Percentiles rank a stretch among this genome's conserved stretches.
phyloP scores from a whole-genome alignment of 257 asterid species.

The Solanum virginianum region DNA sequence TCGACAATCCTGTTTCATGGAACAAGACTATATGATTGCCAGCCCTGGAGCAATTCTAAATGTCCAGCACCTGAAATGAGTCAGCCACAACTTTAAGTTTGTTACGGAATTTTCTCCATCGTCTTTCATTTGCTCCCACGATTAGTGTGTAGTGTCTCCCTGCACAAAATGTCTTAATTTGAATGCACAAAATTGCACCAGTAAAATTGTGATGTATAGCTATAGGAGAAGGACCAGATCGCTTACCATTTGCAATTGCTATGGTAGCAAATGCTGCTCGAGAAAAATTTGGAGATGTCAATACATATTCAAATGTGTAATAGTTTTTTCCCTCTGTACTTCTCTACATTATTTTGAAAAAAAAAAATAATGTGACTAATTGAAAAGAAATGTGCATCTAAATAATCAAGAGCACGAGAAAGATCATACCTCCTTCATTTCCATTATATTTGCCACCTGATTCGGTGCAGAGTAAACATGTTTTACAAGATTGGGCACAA shows the following conservation, averaged over 20 bases:
- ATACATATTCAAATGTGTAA: constrained; percentile 62
- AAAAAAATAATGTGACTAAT: not conserved
- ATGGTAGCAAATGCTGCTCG: constrained; percentile 85
- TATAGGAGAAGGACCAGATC: not conserved
- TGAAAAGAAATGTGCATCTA: not conserved
- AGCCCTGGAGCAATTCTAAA: constrained; percentile 7
- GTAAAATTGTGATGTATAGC: not conserved
- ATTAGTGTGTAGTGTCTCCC: constrained; percentile 75
- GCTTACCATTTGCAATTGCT: constrained; percentile 71
- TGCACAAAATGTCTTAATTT: constrained; percentile 4
- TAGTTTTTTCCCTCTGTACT: constrained; percentile 60
- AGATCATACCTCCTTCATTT: constrained; percentile 58
- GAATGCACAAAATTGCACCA: not conserved
- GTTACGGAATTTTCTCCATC: constrained; percentile 63
- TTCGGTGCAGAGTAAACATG: constrained; percentile 74
- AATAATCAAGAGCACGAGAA: not conserved
- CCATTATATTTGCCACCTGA: constrained; percentile 48
- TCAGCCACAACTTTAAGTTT: constrained; percentile 83
- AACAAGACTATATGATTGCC: not conserved
- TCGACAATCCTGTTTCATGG: not conserved
- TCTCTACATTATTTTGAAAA: constrained; percentile 32
- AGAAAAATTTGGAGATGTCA: constrained; percentile 57
- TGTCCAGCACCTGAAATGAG: constrained; percentile 63
- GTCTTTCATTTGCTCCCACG: constrained; percentile 77
- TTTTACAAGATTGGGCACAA: constrained; percentile 35